A percentile compares a stretch with the other conserved stretches of the same genome.
Conservation (phyloP, 345 rosid genomes). For the Abelmoschus esculentus region DNA sequence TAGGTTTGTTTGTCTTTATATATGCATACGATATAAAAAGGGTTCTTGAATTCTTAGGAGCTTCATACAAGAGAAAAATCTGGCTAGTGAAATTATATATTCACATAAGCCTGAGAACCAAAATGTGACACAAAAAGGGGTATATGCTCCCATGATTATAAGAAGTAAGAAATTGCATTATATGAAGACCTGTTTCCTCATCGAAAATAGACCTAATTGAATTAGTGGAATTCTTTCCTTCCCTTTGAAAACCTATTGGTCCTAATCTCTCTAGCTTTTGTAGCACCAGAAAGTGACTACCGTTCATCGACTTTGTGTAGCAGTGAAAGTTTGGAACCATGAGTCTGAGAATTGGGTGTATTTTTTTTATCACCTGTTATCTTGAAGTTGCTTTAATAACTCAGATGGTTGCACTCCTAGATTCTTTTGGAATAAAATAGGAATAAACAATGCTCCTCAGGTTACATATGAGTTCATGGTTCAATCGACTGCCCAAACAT, state of each 20-base stretch:
- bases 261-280: conserved; percentile 10
- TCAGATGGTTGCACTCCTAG: background rate
- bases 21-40: background rate
- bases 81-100: background rate
- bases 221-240: background rate
- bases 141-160: background rate
- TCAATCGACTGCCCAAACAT: background rate
- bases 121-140: background rate
- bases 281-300: conserved; percentile 5
- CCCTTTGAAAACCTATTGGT: background rate
- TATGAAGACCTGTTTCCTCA: no score
- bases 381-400: conserved; percentile 3
- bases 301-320: conserved; percentile 20
- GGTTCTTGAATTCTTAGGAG: background rate
- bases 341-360: conserved; percentile 14
- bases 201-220: conserved; percentile 1
- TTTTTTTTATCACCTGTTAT: conserved; percentile 1
- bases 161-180: background rate
- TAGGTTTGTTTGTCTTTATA: conserved; percentile 2
- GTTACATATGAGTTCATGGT: background rate
- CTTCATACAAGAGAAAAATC: background rate
- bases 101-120: background rate
- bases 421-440: conserved; percentile 4
- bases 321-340: conserved; percentile 16
- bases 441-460: background rate